Evolutionary conservation across 768 basidiomycete species (phyloP), one percentile per base, ranked within the genome.

Genomic region (Pulveroboletus sp.): DNA sequence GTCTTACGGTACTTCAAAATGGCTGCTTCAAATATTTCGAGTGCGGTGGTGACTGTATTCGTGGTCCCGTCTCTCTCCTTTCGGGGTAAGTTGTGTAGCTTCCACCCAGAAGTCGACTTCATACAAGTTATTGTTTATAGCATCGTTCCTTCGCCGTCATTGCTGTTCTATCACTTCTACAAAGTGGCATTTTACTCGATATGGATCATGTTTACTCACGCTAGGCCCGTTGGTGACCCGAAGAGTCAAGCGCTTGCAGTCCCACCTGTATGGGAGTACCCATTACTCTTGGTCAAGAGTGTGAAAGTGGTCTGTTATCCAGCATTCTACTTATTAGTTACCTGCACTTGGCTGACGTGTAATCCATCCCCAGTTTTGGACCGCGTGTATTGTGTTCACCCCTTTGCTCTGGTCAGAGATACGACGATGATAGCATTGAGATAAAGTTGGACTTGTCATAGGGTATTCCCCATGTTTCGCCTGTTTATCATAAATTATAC

Each of bases 21-120:
- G 96, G 95, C 0, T 98, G 96, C 69, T 96, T 99, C 79, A 92
- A 91, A 63, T 99, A 98, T 70, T 96, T 99, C 59, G 92, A 95
- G 65, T 77, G 81, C 5, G 96, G 96, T 12, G 96, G 96, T 1
- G 83, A 91, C 58, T 90, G 90, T 57, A 67, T 97, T 47, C 76
- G 80, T 39, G 96, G 88, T 1, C 96, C 96, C 1, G 93, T 97
- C 8, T 86, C 85, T 8, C 77, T 99, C 5, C 81, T 99, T 10
- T 84, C 93, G 14, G 94, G 83, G 92, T 93, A 61, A 52, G 82
- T 71, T n/a, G 45, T 24, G 15, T 38, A 28, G 15, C 3, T 30
- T 38, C 5, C 17, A 5, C 40, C n/a, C 0, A 7, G 8, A 31
- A 39, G 12, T 27, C 8, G 17, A 49, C 5, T 30, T 45, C 30